Base-by-base conservation (phyloP, 1,139 yeast genomes). In the Geotrichum reessii region DNA sequence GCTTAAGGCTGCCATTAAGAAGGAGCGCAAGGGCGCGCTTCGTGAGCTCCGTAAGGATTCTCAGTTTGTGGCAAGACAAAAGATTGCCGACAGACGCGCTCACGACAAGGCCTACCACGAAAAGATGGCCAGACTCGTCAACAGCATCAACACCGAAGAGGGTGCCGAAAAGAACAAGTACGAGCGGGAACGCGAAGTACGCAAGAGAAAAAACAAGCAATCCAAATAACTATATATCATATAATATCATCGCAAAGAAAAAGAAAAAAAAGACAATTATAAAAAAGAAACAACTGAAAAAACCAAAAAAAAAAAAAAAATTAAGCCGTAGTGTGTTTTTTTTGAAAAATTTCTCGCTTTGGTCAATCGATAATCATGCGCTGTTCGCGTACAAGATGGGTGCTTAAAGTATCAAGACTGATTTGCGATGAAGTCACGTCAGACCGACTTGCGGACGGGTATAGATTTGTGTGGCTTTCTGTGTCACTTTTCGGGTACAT, bases 81-180 rank as follows among this genome's bases (percentile, higher is more conserved):
- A 85, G 72, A 85, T 92, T 68, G 78, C 78, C 57, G 92, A 86
- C 69, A 87, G 89, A 81, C 87, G 88, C 73, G 77, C 78, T 61
- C 82, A 82, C 70, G 85, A 89, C 69, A 82, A 82, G 56, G 91
- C 82, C 22, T 95, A 95, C 72, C 98, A 93, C 72, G 81, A 84
- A 66, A 92, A 90, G 78, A 88, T 93, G 90, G 87, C 95, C 52
- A 81, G 81, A 64, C 85, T 95, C 72, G 85, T 87, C 71, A 87
- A 92, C 67, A 83, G 92, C 58, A 88, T 92, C 68, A 87, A 87
- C 63, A 89, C 97, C 1, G 88, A 86, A 66, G 98, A 92, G 78
- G 98, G 98, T 67, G 88, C 95, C 6, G 97, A 90, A 69, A 87
- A 88, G 79, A 92, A 93, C 71, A 85, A 85, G 67, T 92, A 91